phyloP scores from a whole-genome alignment of 1,284 basidiomycete genomes.

The Ceratorhiza oryzae-sativae region DNA sequence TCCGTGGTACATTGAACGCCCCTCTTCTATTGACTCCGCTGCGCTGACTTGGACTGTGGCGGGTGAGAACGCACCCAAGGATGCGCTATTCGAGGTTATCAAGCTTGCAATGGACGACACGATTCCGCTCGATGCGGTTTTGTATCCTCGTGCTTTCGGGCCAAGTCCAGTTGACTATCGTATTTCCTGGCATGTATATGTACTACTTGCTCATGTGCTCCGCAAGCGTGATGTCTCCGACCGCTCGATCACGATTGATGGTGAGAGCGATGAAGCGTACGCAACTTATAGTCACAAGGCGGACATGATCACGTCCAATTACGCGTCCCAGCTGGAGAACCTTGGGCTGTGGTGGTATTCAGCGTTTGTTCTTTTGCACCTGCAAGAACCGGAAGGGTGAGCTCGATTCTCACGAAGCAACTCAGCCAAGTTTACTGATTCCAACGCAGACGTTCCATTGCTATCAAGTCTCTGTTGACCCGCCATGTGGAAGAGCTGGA shows the following conservation, averaged over 20 bases:
- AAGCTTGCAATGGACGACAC: constrained; percentile 68
- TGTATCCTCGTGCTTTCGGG: constrained; percentile 74
- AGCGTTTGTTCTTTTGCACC: constrained; percentile 87
- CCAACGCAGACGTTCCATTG: constrained; percentile 67
- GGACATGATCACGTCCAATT: constrained; percentile 81
- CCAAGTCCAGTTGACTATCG: constrained; percentile 81
- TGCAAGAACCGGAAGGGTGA: constrained; percentile 80
- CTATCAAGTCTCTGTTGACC: constrained; percentile 81
- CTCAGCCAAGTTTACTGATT: constrained; percentile 45
- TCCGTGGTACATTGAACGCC: constrained; percentile 69
- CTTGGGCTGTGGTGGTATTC: constrained; percentile 85
- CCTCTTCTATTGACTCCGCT: constrained; percentile 50
- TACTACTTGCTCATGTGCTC: constrained; percentile 84
- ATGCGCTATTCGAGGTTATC: constrained; percentile 86
- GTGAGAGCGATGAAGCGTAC: constrained; percentile 56
- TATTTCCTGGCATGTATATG: constrained; percentile 92
- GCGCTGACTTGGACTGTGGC: constrained; percentile 50
- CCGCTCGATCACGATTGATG: constrained; percentile 54
- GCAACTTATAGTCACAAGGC: constrained; percentile 72
- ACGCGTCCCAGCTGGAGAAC: constrained; percentile 87
- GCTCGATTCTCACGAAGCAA: constrained; percentile 46
- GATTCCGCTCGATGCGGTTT: constrained; percentile 57
- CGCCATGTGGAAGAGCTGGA: constrained; percentile 74
- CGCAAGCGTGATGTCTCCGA: constrained; percentile 86
- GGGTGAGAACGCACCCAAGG: constrained; percentile 52